These are phyloP conservation scores for Colletotrichum aenigma DNA, from an alignment of 2,329 filamentous ascomycete genomes.

Conservation along the genomic window DNA sequence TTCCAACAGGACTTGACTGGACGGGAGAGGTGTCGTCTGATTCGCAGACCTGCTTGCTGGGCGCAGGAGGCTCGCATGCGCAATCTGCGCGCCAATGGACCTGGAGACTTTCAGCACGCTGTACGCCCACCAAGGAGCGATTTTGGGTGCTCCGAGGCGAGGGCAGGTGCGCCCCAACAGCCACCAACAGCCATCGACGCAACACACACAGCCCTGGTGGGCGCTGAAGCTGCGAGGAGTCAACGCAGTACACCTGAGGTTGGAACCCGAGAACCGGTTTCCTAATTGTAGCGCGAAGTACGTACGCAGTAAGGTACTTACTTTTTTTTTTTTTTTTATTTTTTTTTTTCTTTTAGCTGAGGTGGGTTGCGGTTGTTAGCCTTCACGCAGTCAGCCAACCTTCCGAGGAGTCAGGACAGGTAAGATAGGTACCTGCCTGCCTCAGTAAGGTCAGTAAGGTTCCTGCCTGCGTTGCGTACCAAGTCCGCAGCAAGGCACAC, in stretches of 20 bases:
- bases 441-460: not conserved
- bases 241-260: not conserved
- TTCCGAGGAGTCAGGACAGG: not conserved
- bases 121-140: not conserved
- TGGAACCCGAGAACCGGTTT: not conserved
- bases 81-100: conserved; percentile 2
- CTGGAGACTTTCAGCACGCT: not conserved
- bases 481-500: not conserved
- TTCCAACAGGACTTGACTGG: not conserved
- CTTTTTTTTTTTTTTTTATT: too few species aligned
- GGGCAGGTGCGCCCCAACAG: not conserved
- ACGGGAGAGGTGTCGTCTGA: not conserved
- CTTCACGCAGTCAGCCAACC: not conserved
- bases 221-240: not conserved
- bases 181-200: not conserved
- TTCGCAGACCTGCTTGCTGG: not conserved
- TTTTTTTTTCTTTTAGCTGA: too few species aligned
- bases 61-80: conserved; percentile 3
- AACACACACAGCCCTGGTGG: not conserved
- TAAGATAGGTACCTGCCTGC: not conserved
- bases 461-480: not conserved
- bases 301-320: not conserved
- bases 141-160: not conserved
- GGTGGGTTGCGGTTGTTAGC: not conserved
- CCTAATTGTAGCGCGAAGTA: not conserved